These are phyloP conservation scores for Cyanodermella asteris DNA, from an alignment of 2,329 filamentous ascomycete species.

Conservation along the genomic window DNA sequence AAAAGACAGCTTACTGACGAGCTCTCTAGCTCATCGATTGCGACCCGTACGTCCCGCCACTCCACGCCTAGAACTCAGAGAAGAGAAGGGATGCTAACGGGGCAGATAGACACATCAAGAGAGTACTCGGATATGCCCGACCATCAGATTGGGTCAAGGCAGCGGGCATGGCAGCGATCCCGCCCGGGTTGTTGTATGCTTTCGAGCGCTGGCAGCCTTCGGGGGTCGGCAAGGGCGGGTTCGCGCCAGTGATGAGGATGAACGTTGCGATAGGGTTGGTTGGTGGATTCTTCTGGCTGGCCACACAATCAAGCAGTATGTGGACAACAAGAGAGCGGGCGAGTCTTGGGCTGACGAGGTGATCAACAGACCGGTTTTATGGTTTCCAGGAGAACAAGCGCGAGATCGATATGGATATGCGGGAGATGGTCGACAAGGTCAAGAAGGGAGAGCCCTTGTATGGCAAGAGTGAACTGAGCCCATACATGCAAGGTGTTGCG, in stretches of 20 bases:
- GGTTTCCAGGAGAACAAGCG: constrained; percentile 80
- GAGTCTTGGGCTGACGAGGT: constrained; percentile 1
- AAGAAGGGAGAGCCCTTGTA: constrained; percentile 83
- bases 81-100: constrained; percentile 12
- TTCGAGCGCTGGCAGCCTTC: constrained; percentile 77
- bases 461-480: constrained; percentile 52
- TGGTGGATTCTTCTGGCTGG: constrained; percentile 68
- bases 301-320: constrained; percentile 66
- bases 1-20: constrained; percentile 5
- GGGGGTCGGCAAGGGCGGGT: constrained; percentile 60
- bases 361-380: constrained; percentile 57
- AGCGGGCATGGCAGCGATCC: constrained; percentile 43
- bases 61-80: not conserved
- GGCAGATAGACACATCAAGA: constrained; percentile 56
- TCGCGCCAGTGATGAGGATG: constrained; percentile 63
- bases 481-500: constrained; percentile 86
- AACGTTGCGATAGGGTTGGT: constrained; percentile 47
- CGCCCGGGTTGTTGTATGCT: constrained; percentile 49
- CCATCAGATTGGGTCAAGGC: constrained; percentile 62
- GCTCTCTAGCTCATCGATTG: constrained; percentile 75
- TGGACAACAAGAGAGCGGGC: constrained; percentile 8
- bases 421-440: constrained; percentile 91
- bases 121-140: constrained; percentile 73
- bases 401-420: constrained; percentile 90
- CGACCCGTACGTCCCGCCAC: constrained; percentile 53